A percentile compares a stretch with the other conserved stretches of the same genome.
phyloP scores from a whole-genome alignment of 257 asterid genomes.

The Ophiorrhiza pumila region DNA sequence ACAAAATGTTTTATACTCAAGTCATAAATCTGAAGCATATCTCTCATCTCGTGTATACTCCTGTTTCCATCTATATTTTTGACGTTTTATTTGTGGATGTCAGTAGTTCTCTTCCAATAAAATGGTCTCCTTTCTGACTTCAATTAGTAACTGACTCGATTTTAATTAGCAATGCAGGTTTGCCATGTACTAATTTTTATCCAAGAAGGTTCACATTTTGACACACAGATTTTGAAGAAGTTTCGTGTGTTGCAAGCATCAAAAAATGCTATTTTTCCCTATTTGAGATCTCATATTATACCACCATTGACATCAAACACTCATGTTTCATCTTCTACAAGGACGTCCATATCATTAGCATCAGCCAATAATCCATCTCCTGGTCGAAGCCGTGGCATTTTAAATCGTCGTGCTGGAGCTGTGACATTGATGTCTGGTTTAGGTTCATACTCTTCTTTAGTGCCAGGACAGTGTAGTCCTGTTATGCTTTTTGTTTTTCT shows the following conservation, averaged over 20 bases:
- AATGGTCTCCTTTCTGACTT: background rate
- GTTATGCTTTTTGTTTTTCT: slow-evolving; percentile 79
- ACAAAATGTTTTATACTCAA: background rate
- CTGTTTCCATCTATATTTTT: background rate
- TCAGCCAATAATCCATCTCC: slow-evolving; percentile 63
- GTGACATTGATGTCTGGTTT: slow-evolving; percentile 60
- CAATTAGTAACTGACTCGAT: slow-evolving; percentile 37
- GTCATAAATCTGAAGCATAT: background rate
- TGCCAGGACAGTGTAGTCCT: slow-evolving; percentile 93
- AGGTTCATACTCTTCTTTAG: slow-evolving; percentile 72
- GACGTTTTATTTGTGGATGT: background rate
- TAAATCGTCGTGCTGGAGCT: slow-evolving; percentile 60
- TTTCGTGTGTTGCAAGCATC: slow-evolving; percentile 86
- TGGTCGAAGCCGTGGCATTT: slow-evolving; percentile 57
- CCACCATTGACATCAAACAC: slow-evolving; percentile 41
- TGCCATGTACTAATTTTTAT: slow-evolving; percentile 73
- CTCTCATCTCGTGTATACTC: background rate
- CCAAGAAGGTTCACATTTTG: slow-evolving; percentile 89
- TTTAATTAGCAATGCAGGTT: slow-evolving; percentile 81
- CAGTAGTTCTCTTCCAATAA: background rate
- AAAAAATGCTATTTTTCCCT: slow-evolving; percentile 62
- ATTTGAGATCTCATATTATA: slow-evolving; percentile 48
- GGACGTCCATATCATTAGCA: slow-evolving; percentile 38
- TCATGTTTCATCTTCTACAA: slow-evolving; percentile 50
- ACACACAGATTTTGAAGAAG: slow-evolving; percentile 61